A percentile compares a stretch with the other conserved stretches of the same genome.
Evolutionary conservation across 495 filamentous ascomycete genomes (phyloP).

Genomic region (Melanomma pulvis-pyrius): DNA sequence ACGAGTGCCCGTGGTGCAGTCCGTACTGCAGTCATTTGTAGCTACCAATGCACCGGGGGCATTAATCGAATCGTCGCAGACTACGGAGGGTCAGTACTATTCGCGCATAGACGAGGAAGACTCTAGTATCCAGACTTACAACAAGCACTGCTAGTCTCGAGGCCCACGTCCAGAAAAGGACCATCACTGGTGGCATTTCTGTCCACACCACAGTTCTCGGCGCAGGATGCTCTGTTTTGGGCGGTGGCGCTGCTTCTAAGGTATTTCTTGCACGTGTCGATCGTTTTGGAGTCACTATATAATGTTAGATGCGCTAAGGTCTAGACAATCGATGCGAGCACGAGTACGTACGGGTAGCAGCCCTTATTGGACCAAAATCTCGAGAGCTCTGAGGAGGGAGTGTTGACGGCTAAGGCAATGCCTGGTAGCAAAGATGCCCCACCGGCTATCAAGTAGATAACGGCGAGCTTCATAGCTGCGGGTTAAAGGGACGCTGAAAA

Average conservation of each 20-base stretch:
- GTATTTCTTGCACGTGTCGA: not conserved
- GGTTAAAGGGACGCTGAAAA: not conserved
- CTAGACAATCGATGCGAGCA: not conserved
- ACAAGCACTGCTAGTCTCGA: not conserved
- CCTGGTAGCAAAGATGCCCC: not conserved
- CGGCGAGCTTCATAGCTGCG: constrained; percentile 1
- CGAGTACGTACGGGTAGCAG: not conserved
- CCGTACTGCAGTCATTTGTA: not conserved
- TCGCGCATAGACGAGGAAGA: not conserved
- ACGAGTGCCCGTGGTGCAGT: not conserved
- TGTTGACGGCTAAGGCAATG: not conserved
- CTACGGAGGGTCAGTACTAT: not conserved
- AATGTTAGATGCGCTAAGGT: not conserved
- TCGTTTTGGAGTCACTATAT: not conserved
- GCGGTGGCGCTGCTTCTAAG: not conserved
- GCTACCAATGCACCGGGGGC: not conserved
- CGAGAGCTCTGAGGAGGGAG: not conserved
- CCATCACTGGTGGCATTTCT: not conserved
- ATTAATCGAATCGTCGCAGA: not conserved
- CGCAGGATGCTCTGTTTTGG: not conserved
- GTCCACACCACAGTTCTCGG: not conserved
- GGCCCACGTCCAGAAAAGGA: not conserved
- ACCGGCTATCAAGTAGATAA: not conserved
- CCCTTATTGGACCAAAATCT: not conserved
- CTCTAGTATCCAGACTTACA: not conserved